These are phyloP conservation scores for Cyamopsis tetragonoloba DNA, from an alignment of 306 rosid genomes.

Conservation along the genomic window DNA sequence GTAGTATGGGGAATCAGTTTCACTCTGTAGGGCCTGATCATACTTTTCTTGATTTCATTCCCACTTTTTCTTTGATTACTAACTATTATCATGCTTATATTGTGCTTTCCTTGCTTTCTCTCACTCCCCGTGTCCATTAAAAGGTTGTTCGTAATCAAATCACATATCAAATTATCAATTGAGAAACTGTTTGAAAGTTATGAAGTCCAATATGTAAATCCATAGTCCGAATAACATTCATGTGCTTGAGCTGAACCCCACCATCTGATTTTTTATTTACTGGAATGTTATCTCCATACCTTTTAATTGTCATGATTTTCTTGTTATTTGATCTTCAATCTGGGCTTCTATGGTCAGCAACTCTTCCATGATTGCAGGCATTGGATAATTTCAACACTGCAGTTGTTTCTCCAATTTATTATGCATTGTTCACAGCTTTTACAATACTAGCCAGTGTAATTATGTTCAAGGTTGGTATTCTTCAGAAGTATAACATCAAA, in stretches of 20 bases:
- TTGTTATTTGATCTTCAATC: conserved; percentile 23
- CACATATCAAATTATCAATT: not conserved
- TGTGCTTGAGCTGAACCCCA: conserved; percentile 19
- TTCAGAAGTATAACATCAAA: conserved; percentile 18
- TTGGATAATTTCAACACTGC: conserved; percentile 86
- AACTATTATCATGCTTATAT: not conserved
- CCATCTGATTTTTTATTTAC: not conserved
- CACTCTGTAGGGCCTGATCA: not conserved
- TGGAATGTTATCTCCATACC: not conserved
- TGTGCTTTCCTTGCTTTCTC: conserved; percentile 14
- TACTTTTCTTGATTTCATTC: not conserved
- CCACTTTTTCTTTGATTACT: not conserved
- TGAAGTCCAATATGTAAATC: not conserved
- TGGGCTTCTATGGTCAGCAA: not conserved
- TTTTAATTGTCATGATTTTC: not conserved
- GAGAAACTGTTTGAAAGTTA: not conserved
- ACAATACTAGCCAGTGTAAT: conserved; percentile 86
- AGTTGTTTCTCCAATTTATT: conserved; percentile 83
- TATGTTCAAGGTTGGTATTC: conserved; percentile 80
- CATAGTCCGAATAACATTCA: conserved; percentile 16
- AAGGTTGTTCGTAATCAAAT: not conserved
- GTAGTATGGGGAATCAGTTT: not conserved
- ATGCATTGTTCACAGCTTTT: conserved; percentile 84
- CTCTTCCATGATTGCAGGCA: conserved; percentile 51
- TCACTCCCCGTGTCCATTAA: not conserved